Conservation (phyloP, 2,329 filamentous ascomycete genomes). For the Trichoderma polysporum region DNA sequence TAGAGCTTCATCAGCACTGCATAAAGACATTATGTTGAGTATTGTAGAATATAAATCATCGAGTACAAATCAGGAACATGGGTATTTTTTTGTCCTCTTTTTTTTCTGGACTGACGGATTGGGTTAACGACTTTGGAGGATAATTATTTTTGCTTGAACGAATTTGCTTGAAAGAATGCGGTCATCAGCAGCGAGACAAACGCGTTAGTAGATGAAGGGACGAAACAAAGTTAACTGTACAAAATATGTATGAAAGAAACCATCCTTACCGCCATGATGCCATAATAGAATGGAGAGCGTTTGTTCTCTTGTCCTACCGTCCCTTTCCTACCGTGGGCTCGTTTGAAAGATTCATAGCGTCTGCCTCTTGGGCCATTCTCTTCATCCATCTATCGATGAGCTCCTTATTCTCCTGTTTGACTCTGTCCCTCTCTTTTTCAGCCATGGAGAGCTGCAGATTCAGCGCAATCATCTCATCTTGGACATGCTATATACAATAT, state of each 20-base stretch:
- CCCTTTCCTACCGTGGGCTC: conserved; percentile 43
- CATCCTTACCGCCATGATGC: conserved; percentile 13
- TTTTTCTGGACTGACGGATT: not conserved
- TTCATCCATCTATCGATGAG: conserved; percentile 90
- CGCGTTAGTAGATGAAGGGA: conserved; percentile 1
- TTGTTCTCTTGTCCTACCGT: conserved; percentile 24
- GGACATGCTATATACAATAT: conserved; percentile 61
- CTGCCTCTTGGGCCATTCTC: conserved; percentile 80
- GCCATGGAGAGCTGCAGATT: conserved; percentile 86
- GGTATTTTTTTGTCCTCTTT: not conserved
- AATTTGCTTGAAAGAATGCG: not conserved
- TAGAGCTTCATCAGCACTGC: conserved; percentile 34
- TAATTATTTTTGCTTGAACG: conserved; percentile 7
- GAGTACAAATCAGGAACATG: conserved; percentile 16
- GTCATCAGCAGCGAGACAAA: conserved; percentile 12
- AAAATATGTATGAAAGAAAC: conserved; percentile 8
- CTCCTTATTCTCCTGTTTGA: conserved; percentile 82
- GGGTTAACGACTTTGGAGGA: conserved; percentile 9
- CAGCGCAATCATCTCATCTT: conserved; percentile 87
- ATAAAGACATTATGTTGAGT: conserved; percentile 16
- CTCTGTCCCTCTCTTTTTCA: conserved; percentile 69
- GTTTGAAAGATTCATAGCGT: conserved; percentile 75
- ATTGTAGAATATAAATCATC: conserved; percentile 21
- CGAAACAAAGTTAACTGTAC: conserved; percentile 1
- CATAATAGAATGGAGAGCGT: not conserved